phyloP scores from a whole-genome alignment of 2,329 filamentous ascomycete genomes.

The Diaporthe vaccinii region DNA sequence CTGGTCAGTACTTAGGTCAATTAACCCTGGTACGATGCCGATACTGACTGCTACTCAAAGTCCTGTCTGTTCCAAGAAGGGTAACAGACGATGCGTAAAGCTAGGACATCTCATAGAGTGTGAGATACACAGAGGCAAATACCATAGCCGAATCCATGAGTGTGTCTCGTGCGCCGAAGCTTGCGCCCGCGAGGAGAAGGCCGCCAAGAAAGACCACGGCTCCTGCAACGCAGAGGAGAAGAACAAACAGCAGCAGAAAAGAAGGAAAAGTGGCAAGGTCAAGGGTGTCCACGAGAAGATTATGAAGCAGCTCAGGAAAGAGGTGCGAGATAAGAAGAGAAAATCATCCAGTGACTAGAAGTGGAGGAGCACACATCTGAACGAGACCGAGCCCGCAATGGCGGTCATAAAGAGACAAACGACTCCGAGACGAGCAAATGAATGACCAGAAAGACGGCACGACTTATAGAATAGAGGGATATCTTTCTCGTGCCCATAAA shows the following conservation, averaged over 20 bases:
- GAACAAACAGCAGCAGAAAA: not conserved
- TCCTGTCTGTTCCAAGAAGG: slow-evolving; percentile 37
- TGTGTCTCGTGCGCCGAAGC: slow-evolving; percentile 34
- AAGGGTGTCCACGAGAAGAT: slow-evolving; percentile 15
- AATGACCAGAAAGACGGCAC: not conserved
- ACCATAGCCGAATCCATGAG: slow-evolving; percentile 3
- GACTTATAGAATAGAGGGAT: not conserved
- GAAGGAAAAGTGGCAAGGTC: slow-evolving; percentile 1
- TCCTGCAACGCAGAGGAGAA: not conserved
- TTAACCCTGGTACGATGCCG: not conserved
- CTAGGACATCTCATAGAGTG: slow-evolving; percentile 35
- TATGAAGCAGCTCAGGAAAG: slow-evolving; percentile 30
- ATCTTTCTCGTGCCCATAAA: not conserved
- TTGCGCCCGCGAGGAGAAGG: slow-evolving; percentile 15
- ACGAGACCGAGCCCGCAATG: not conserved
- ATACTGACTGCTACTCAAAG: not conserved
- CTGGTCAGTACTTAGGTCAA: not conserved
- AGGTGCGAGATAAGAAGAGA: slow-evolving; percentile 1
- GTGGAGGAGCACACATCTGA: not conserved
- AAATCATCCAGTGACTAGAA: not conserved
- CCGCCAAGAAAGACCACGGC: not conserved
- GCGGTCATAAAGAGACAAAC: not conserved
- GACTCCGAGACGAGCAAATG: not conserved
- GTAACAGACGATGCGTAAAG: slow-evolving; percentile 37
- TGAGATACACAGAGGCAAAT: slow-evolving; percentile 26